Evolutionary conservation across 371 early-diverging fungal genomes (phyloP).

Genomic region (Mycotypha africana): DNA sequence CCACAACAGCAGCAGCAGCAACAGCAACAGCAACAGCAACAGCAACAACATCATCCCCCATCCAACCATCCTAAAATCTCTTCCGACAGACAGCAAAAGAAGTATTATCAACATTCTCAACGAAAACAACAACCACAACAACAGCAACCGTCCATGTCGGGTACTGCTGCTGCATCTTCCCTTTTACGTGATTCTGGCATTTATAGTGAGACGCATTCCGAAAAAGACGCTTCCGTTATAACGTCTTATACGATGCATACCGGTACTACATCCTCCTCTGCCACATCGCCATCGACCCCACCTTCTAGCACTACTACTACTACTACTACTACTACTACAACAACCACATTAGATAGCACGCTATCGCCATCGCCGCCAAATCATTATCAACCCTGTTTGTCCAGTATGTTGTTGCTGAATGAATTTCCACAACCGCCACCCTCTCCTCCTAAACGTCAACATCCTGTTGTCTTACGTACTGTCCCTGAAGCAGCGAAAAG

Average conservation of each 20-base stretch:
- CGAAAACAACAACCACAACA: no score
- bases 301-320: background rate
- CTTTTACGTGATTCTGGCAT: conserved; percentile 29
- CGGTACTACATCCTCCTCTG: background rate
- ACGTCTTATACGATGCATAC: no score
- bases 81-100: no score
- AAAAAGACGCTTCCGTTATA: conserved; percentile 16
- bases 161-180: no score
- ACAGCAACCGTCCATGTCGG: no score
- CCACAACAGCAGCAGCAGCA: background rate
- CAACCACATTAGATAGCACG: conserved; percentile 6
- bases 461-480: conserved; percentile 2
- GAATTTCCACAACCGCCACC: conserved; percentile 25
- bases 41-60: background rate
- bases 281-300: no score
- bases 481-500: conserved; percentile 33
- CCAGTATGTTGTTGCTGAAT: no score
- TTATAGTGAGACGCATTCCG: conserved; percentile 30
- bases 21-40: no score
- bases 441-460: conserved; percentile 16
- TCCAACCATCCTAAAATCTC: no score
- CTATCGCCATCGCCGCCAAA: conserved; percentile 29
- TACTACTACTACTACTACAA: background rate
- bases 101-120: no score
- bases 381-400: conserved; percentile 5